Evolutionary conservation across 352 stramenopile species (phyloP).

Genomic region (Phytophthora foliorum): DNA sequence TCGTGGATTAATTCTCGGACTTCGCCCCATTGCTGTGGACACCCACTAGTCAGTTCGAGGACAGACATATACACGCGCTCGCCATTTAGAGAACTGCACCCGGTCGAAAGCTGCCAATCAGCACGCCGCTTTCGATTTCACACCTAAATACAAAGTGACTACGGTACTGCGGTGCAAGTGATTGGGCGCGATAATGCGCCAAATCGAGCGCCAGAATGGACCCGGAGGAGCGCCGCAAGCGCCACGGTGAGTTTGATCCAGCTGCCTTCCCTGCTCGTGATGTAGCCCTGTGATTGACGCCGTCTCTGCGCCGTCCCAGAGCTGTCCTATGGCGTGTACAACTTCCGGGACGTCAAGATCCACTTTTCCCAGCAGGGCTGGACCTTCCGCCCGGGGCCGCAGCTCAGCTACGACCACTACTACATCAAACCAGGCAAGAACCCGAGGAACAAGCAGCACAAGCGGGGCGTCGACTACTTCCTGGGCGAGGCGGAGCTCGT

Average conservation of each 20-base stretch:
- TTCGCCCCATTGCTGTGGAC: too few relatives aligned
- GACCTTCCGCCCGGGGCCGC: slow-evolving; percentile 20
- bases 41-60: too few relatives aligned
- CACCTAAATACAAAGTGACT: neutral
- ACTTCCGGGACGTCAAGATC: slow-evolving; percentile 52
- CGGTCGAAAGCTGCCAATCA: neutral
- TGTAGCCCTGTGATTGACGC: slow-evolving; percentile 3
- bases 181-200: neutral
- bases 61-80: too few relatives aligned
- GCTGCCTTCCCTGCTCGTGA: neutral
- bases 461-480: slow-evolving; percentile 49
- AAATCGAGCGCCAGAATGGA: slow-evolving; percentile 12
- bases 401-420: slow-evolving; percentile 57
- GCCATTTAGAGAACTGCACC: too few relatives aligned
- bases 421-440: slow-evolving; percentile 54
- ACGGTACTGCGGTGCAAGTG: neutral
- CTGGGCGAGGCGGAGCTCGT: slow-evolving; percentile 53
- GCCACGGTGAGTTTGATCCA: slow-evolving; percentile 32
- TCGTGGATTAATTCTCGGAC: too few relatives aligned
- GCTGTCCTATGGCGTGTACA: slow-evolving; percentile 51
- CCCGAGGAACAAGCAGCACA: slow-evolving; percentile 21
- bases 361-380: slow-evolving; percentile 41
- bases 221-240: slow-evolving; percentile 34
- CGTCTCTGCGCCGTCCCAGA: slow-evolving; percentile 24
- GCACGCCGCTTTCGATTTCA: neutral